A percentile compares a stretch with the other conserved stretches of the same genome.
Evolutionary conservation across 805 yeast genomes (phyloP).

Genomic region (Millerozyma acaciae): DNA sequence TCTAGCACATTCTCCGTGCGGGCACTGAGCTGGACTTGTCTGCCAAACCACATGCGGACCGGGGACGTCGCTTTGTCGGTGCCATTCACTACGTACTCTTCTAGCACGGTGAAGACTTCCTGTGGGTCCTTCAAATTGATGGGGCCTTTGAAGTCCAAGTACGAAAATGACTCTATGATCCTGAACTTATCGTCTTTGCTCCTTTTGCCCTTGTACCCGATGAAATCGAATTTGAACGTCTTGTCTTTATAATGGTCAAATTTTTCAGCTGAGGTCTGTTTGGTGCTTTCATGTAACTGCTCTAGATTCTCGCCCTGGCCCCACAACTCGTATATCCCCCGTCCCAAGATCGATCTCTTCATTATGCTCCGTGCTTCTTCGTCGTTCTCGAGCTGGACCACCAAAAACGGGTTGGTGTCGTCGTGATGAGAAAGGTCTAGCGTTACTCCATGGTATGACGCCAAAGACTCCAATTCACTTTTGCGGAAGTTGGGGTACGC

Average conservation of each 20-base stretch:
- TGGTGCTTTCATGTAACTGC: conserved; percentile 53
- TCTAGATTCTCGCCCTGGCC: conserved; percentile 60
- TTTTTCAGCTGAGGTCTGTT: conserved; percentile 25
- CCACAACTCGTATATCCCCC: conserved; percentile 82
- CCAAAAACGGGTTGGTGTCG: conserved; percentile 63
- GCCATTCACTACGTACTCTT: conserved; percentile 57
- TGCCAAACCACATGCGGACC: conserved; percentile 64
- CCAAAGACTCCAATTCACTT: conserved; percentile 84
- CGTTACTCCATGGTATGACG: conserved; percentile 53
- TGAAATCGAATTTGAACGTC: conserved; percentile 78
- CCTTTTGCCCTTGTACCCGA: conserved; percentile 69
- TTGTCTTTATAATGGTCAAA: conserved; percentile 37
- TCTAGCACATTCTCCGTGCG: conserved; percentile 67
- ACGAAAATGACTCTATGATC: conserved; percentile 68
- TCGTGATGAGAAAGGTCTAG: conserved; percentile 60
- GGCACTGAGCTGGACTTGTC: conserved; percentile 60
- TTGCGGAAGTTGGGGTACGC: conserved; percentile 71
- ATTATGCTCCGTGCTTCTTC: conserved; percentile 62
- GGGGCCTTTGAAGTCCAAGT: conserved; percentile 70
- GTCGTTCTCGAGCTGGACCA: conserved; percentile 63
- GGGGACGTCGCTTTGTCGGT: conserved; percentile 50
- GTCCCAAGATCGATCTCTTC: conserved; percentile 62
- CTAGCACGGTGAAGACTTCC: conserved; percentile 65
- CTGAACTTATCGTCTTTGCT: conserved; percentile 47
- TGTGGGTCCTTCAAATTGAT: conserved; percentile 78